phyloP scores from a whole-genome alignment of 495 filamentous ascomycete species.

The Bryoglossum gracile region DNA sequence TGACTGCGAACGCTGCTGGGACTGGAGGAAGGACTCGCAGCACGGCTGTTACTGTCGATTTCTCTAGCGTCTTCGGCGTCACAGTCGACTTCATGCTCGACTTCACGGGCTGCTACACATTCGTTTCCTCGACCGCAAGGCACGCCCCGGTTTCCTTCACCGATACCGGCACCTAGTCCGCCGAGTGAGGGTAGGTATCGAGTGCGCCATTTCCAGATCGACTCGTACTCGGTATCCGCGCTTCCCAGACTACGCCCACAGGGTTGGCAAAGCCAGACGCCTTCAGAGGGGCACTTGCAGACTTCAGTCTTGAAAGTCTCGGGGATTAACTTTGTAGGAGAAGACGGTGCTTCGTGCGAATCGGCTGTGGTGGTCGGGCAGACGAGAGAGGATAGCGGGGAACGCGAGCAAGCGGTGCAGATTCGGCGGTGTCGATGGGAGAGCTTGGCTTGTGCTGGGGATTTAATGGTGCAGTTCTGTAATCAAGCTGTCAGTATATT shows the following conservation, averaged over 20 bases:
- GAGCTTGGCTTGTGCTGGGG: constrained; percentile 52
- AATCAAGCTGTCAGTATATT: constrained; percentile 1
- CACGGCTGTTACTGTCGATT: constrained; percentile 23
- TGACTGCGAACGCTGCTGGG: constrained; percentile 10
- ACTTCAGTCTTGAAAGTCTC: constrained; percentile 48
- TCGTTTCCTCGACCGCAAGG: constrained; percentile 64
- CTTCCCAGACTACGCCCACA: constrained; percentile 64
- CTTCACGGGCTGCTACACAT: constrained; percentile 65
- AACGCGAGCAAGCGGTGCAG: constrained; percentile 62
- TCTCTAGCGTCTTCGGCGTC: constrained; percentile 55
- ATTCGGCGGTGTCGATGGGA: constrained; percentile 69
- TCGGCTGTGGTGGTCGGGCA: not conserved
- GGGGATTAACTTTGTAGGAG: constrained; percentile 12
- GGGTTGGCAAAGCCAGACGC: constrained; percentile 72
- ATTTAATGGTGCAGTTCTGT: constrained; percentile 84
- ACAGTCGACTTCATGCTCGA: constrained; percentile 75
- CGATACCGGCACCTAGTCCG: constrained; percentile 77
- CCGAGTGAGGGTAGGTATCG: constrained; percentile 76
- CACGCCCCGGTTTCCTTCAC: constrained; percentile 80
- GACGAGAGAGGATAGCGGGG: constrained; percentile 44
- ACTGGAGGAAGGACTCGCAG: constrained; percentile 25
- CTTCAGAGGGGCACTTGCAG: constrained; percentile 56
- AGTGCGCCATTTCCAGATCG: constrained; percentile 82
- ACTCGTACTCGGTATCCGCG: constrained; percentile 63
- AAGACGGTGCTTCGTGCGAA: not conserved